Percentiles rank a stretch among this genome's conserved stretches.
These are phyloP conservation scores for Raffaelea deltoideospora DNA, from an alignment of 2,329 filamentous ascomycete species.

Conservation along the genomic window DNA sequence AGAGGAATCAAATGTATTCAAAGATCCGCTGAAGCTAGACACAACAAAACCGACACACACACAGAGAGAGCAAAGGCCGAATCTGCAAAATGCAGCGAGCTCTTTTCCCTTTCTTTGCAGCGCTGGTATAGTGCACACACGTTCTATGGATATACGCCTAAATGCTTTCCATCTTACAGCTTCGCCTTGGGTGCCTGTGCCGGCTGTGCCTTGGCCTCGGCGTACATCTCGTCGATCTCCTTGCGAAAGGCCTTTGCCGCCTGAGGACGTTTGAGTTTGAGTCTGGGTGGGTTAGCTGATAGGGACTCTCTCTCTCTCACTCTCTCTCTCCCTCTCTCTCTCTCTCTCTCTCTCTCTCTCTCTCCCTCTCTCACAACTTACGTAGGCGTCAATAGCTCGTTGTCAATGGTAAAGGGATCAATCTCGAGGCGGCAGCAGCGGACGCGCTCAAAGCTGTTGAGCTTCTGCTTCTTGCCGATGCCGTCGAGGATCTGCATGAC, in stretches of 20 bases:
- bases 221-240: conserved; percentile 42
- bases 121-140: too few species aligned
- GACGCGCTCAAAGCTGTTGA: conserved; percentile 82
- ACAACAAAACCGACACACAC: too few species aligned
- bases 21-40: too few species aligned
- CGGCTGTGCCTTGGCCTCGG: conserved; percentile 29
- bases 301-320: not conserved
- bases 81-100: too few species aligned
- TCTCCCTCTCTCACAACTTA: conserved; percentile 48
- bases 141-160: too few species aligned
- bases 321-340: too few species aligned
- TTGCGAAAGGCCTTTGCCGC: conserved; percentile 34
- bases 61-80: too few species aligned
- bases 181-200: conserved; percentile 24
- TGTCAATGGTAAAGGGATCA: conserved; percentile 87
- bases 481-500: conserved; percentile 65
- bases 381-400: conserved; percentile 79
- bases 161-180: conserved; percentile 25
- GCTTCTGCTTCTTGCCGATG: conserved; percentile 69
- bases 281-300: conserved; percentile 18
- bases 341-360: not conserved
- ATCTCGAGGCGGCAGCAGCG: conserved; percentile 58
- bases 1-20: too few species aligned
- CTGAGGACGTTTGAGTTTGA: conserved; percentile 46
- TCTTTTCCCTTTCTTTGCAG: not conserved